A percentile compares a stretch with the other conserved stretches of the same genome.
These are phyloP conservation scores for Cladorrhinum samala DNA, from an alignment of 495 filamentous ascomycete species.

Conservation along the genomic window DNA sequence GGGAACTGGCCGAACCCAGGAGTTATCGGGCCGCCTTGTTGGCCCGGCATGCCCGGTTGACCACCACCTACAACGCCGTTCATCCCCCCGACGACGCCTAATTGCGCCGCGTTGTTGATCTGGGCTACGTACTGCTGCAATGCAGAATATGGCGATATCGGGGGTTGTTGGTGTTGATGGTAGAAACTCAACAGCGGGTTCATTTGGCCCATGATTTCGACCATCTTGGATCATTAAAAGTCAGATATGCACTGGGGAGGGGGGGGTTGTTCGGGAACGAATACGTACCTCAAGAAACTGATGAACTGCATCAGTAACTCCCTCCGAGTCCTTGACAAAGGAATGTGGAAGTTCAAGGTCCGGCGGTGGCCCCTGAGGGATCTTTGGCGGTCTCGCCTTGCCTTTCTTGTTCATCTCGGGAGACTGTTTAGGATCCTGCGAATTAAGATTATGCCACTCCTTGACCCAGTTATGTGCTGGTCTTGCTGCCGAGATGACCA, in stretches of 20 bases:
- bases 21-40: constrained; percentile 39
- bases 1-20: constrained; percentile 47
- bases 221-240: constrained; percentile 43
- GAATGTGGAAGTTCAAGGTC: constrained; percentile 58
- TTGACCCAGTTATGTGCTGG: constrained; percentile 51
- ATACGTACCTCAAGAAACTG: constrained; percentile 60
- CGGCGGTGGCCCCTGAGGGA: constrained; percentile 43
- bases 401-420: constrained; percentile 69
- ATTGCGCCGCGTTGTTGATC: constrained; percentile 25
- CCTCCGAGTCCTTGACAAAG: constrained; percentile 52
- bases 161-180: constrained; percentile 50
- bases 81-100: constrained; percentile 15
- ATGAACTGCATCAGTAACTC: constrained; percentile 55
- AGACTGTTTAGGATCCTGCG: constrained; percentile 58
- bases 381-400: constrained; percentile 45
- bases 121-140: constrained; percentile 54
- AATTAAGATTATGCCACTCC: constrained; percentile 48
- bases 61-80: constrained; percentile 25
- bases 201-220: constrained; percentile 72
- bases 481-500: constrained; percentile 47
- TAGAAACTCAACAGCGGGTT: constrained; percentile 58
- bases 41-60: constrained; percentile 30
- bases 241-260: not conserved
- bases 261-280: not conserved
- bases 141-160: constrained; percentile 53